Evolutionary conservation across 345 rosid species (phyloP).

Genomic region (Citrus glauca): DNA sequence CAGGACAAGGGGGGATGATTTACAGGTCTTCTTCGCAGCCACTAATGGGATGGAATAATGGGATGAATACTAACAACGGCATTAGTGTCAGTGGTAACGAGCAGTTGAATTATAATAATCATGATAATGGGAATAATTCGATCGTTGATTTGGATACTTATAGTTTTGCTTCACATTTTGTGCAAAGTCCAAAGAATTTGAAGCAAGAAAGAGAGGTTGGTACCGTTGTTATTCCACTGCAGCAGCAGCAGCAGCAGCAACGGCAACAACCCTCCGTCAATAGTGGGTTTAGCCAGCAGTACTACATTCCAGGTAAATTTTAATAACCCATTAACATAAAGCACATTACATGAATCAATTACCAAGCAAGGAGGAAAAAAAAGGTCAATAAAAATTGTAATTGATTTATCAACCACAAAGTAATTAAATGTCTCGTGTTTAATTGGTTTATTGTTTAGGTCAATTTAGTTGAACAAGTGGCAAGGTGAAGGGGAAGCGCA

Average conservation of each 20-base stretch:
- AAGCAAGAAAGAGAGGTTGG: conserved; percentile 23
- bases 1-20: not conserved
- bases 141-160: conserved; percentile 23
- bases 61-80: not conserved
- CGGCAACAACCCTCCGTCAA: conserved; percentile 10
- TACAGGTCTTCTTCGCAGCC: not conserved
- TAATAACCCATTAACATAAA: too few species aligned
- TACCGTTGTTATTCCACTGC: conserved; percentile 10
- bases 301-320: conserved; percentile 24
- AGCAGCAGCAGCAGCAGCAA: conserved; percentile 2
- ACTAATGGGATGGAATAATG: conserved; percentile 1
- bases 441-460: conserved; percentile 10
- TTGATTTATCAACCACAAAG: not conserved
- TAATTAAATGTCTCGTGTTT: not conserved
- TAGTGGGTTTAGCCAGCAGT: conserved; percentile 24
- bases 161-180: conserved; percentile 15
- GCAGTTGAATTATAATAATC: not conserved
- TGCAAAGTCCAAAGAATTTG: conserved; percentile 16
- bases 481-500: not conserved
- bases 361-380: not conserved
- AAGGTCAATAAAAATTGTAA: not conserved
- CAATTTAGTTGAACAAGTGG: conserved; percentile 17
- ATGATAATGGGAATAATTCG: conserved; percentile 6
- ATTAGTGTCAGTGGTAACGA: not conserved
- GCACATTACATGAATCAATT: not conserved